Conservation (phyloP, 768 basidiomycete genomes). For the Podaxis sp. region DNA sequence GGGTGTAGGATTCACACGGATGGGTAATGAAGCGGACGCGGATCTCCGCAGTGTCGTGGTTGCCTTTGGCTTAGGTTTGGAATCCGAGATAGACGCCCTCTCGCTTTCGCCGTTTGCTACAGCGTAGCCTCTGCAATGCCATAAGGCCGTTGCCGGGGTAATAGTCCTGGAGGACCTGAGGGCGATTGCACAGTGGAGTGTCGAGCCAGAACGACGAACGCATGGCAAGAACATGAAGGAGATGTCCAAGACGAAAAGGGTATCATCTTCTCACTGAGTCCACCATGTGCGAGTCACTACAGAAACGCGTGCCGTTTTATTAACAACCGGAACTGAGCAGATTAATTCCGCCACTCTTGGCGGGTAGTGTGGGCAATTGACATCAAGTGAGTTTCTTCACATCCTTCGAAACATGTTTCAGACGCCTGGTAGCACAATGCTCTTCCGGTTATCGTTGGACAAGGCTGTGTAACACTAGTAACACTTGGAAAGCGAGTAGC, state of each 20-base stretch:
- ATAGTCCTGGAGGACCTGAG: background rate
- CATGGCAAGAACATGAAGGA: constrained; percentile 2
- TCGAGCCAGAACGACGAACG: background rate
- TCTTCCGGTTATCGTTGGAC: too few species aligned
- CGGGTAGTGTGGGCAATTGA: too few species aligned
- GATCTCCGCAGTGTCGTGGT: constrained; percentile 77
- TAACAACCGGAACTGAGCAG: too few species aligned
- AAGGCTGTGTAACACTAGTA: too few species aligned
- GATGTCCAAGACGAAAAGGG: background rate
- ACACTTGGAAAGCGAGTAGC: too few species aligned
- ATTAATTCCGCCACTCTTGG: too few species aligned
- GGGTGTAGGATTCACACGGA: constrained; percentile 82
- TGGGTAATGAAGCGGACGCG: constrained; percentile 80
- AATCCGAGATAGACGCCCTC: constrained; percentile 21
- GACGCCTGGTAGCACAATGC: too few species aligned
- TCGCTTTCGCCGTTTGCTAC: background rate
- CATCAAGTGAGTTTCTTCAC: too few species aligned
- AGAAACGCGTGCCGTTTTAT: background rate
- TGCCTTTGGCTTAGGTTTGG: constrained; percentile 75
- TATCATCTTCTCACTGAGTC: background rate
- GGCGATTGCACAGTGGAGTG: background rate
- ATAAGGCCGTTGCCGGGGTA: background rate
- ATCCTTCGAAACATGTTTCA: too few species aligned
- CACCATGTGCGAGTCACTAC: background rate
- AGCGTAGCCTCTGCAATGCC: background rate